These are phyloP conservation scores for Chrysopogon serrulatus DNA, from an alignment of 176 grass and related monocot species.

Conservation along the genomic window DNA sequence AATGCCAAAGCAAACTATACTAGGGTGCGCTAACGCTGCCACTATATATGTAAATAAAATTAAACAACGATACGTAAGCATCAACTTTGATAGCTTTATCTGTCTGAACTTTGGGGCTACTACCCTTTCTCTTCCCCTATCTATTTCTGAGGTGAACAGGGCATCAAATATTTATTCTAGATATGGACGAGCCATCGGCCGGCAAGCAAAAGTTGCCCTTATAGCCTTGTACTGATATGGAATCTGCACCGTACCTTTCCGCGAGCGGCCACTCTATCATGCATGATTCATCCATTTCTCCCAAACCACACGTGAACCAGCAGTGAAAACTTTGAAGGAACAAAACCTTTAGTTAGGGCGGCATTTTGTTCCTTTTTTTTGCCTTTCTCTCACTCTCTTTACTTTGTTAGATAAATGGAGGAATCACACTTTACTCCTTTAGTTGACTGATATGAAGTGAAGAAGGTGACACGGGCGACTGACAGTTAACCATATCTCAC, in stretches of 20 bases:
- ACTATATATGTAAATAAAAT: not conserved
- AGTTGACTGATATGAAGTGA: conserved; percentile 4
- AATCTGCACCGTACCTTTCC: not conserved
- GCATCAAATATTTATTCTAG: conserved; percentile 15
- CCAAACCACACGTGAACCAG: conserved; percentile 23
- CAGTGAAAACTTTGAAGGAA: not conserved
- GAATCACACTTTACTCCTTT: conserved; percentile 26
- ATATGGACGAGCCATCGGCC: not conserved
- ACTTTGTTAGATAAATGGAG: conserved; percentile 39
- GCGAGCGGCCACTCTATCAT: not conserved
- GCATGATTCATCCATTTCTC: not conserved
- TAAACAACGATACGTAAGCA: not conserved
- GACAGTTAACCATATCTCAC: conserved; percentile 23
- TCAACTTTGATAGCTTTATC: not conserved
- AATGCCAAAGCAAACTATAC: not conserved
- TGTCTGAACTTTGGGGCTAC: not conserved
- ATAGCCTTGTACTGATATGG: not conserved
- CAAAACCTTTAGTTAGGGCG: conserved; percentile 7
- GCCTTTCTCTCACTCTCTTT: not conserved
- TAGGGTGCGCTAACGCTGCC: not conserved
- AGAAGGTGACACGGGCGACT: not conserved
- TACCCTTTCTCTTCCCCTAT: not conserved
- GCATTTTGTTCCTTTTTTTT: not conserved
- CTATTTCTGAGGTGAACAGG: conserved; percentile 14
- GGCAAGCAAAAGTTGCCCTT: not conserved